These are phyloP conservation scores for Microbotryomycetes sp. DNA, from an alignment of 1,284 basidiomycete genomes.

Conservation along the genomic window DNA sequence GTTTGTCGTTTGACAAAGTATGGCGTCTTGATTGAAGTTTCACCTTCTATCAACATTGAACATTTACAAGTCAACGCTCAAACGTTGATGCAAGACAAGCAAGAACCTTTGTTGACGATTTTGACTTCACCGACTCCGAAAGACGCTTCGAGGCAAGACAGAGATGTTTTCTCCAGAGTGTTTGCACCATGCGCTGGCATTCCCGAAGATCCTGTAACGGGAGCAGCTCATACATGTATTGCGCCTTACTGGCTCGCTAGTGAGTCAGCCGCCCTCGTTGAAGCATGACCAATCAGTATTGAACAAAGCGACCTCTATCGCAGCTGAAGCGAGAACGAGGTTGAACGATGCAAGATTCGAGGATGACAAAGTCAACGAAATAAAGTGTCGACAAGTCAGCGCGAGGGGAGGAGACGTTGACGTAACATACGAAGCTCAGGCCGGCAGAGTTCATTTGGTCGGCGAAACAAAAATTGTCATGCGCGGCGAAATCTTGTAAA, in stretches of 20 bases:
- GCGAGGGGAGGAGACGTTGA: conserved; percentile 48
- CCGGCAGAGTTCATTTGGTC: conserved; percentile 6
- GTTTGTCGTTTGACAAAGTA: not conserved
- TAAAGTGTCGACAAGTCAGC: conserved; percentile 49
- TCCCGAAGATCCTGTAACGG: conserved; percentile 55
- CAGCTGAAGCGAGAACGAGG: too few species aligned
- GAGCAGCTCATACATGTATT: conserved; percentile 51
- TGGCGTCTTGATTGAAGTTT: conserved; percentile 12
- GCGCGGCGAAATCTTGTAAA: conserved; percentile 32
- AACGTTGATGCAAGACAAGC: conserved; percentile 4
- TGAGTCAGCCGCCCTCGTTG: not conserved
- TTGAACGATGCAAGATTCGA: too few species aligned
- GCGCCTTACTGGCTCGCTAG: conserved; percentile 49
- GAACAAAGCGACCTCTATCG: too few species aligned
- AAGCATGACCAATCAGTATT: too few species aligned
- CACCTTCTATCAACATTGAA: conserved; percentile 1
- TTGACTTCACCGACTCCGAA: conserved; percentile 11
- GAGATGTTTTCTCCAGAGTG: conserved; percentile 48
- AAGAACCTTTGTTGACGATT: not conserved
- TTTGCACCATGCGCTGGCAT: conserved; percentile 47
- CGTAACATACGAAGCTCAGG: conserved; percentile 41
- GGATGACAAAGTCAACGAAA: conserved; percentile 8
- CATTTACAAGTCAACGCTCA: not conserved
- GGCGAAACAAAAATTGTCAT: conserved; percentile 11
- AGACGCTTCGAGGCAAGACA: conserved; percentile 32